Evolutionary conservation across 83 land plant species (phyloP), one percentile per base, ranked within the genome.

Genomic region (Larix sibirica): DNA sequence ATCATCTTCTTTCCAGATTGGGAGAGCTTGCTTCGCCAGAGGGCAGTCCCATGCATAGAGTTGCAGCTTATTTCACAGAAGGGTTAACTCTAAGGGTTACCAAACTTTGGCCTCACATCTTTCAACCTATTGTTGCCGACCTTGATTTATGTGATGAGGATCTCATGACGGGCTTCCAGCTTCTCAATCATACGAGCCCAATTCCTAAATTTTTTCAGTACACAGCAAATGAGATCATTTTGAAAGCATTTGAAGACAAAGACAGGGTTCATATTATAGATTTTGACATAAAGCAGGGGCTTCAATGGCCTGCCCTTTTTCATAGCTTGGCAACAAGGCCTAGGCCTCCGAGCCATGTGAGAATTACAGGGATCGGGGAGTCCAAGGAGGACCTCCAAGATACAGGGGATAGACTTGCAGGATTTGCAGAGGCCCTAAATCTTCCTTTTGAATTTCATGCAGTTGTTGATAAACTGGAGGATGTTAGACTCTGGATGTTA

Each of bases 401-500:
- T 54, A 92, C 96, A 10, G 99, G 99, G 2, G 96, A 91, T 38
- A 79, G 98, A 58, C 88, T 97, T 6, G 87, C 92, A 0, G 92
- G 90, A 38, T 88, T 97, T 73, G 99, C 99, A 13, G 92, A 86
- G 44, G 90, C 90, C 36, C 56, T 95, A 82, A 91, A 88, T 56
- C 83, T 97, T 58, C 90, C 90, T 1, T 92, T 97, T 36, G 95
- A 92, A 82, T 97, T 95, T 83, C 99, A 97, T 44, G 87, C 92
- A 6, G 99, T 95, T 7, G 95, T 94, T 50, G 99, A 97, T 68
- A 79, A 88, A 79, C 82, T 95, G 78, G 99, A 95, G 58, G 99
- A 97, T 77, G 92, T 97, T 62, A 88, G 99, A 88, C 86, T 97
- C 23, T 97, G 99, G 99, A 97, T 97, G 99, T 91, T 97, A 47